Evolutionary conservation across 2,329 filamentous ascomycete species (phyloP), one percentile per base, ranked within the genome.

Genomic region (Coniochaeta sp.): DNA sequence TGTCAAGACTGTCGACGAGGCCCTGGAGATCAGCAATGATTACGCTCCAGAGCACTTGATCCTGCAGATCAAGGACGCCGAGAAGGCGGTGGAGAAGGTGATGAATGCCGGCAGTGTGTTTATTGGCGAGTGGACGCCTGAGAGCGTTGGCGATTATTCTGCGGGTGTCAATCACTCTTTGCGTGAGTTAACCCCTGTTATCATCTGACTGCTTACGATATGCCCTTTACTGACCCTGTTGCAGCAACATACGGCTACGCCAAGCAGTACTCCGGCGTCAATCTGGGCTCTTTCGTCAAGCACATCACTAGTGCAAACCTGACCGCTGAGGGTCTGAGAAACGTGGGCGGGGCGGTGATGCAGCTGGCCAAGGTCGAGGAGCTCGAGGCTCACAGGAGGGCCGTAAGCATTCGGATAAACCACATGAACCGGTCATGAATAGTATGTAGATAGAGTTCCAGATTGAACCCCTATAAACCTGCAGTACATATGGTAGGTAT

Each of bases 21-120:
- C 90, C 5, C 87, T 95, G 83, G 77, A 77, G 56, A 83, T 93
- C 68, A 96, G 91, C 82, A 99, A 99, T 73, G 83, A 89, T 24
- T 99, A 99, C 70, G 95, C 95, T 1, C 95, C 95, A 0, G 95
- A 99, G 78, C 95, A 99, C 77, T 77, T 99, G 71, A 99, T 99
- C 67, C 79, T 99, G 55, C 95, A 98, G 73, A 77, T 98, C 55
- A 81, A 88, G 64, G 81, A 96, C 64, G 89, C 95, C 7, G 86
- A 89, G 67, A 79, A 83, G 61, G 81, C 88, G 3, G 88, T 96
- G 0, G 86, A 90, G 38, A 77, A 88, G 72, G 92, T 99, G 26
- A 84, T 92, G 77, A 97, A 99, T 68, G 95, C 95, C 2, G 95
- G 95, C 19, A 96, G 91, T 71, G 93, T 99, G 7, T 99, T 99